Evolutionary conservation across 306 rosid genomes (phyloP).

Genomic region (Pyrus bretschneideri): DNA sequence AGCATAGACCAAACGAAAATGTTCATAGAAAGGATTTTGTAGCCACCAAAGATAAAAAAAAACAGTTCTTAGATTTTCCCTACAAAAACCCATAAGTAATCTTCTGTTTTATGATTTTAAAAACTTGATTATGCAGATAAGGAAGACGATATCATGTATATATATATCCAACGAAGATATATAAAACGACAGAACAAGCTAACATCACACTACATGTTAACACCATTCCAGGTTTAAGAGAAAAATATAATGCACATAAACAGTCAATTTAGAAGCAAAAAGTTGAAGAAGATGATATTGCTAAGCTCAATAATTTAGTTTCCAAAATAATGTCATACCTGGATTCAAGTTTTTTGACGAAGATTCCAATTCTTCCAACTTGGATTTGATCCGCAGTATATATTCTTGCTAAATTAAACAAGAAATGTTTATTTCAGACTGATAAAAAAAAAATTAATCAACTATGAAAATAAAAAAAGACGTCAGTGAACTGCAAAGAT

Average conservation of each 20-base stretch:
- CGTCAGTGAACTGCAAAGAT: not conserved
- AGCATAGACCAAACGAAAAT: not conserved
- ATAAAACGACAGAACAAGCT: not conserved
- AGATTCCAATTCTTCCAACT: not conserved
- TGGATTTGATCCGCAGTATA: not conserved
- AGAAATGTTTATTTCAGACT: not conserved
- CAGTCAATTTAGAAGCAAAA: not conserved
- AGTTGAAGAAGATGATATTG: not conserved
- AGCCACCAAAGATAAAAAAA: not conserved
- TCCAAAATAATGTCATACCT: not conserved
- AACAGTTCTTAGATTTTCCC: not conserved
- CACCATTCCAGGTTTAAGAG: not conserved
- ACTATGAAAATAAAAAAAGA: not conserved
- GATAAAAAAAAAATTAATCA: not conserved
- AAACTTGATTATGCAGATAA: not conserved
- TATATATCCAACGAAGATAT: not conserved
- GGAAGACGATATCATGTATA: not conserved
- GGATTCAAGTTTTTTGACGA: not conserved
- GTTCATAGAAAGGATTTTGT: not conserved
- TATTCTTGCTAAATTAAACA: slow-evolving; percentile 1
- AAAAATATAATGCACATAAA: not conserved
- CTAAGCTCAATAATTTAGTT: not conserved
- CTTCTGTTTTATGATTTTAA: not conserved
- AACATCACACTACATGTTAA: not conserved
- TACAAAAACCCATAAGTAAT: not conserved